phyloP scores from a whole-genome alignment of 331 rosid species.

The Acacia pycnantha region DNA sequence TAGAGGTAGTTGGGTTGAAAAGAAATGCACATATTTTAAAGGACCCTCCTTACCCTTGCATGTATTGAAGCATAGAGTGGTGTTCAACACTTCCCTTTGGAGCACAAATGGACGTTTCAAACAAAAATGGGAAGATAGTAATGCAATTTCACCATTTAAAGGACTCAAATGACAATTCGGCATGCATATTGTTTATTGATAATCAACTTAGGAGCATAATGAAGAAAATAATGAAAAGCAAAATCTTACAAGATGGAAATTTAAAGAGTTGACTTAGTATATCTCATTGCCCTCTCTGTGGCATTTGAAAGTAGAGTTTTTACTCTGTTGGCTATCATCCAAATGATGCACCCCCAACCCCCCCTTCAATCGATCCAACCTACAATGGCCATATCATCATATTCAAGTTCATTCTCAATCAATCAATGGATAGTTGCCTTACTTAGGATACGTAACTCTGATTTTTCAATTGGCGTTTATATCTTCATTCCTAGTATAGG shows the following conservation, averaged over 20 bases:
- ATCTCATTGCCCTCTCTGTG: conserved; percentile 89
- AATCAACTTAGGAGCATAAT: conserved; percentile 4
- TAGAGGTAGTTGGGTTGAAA: not conserved
- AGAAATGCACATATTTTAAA: not conserved
- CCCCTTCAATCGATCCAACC: too few species aligned
- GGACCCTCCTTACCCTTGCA: not conserved
- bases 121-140: conserved; percentile 17
- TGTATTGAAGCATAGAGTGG: not conserved
- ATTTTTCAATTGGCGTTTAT: not conserved
- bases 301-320: conserved; percentile 95
- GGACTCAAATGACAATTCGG: not conserved
- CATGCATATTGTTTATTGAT: not conserved
- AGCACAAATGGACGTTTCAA: not conserved
- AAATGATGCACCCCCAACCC: conserved; percentile 97
- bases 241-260: conserved; percentile 88
- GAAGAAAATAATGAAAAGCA: not conserved
- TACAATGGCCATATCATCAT: conserved; percentile 35
- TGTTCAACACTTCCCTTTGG: not conserved
- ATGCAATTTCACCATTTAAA: conserved; percentile 20
- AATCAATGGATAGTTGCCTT: not conserved
- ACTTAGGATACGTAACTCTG: not conserved
- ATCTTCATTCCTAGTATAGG: not conserved
- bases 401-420: conserved; percentile 26
- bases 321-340: conserved; percentile 72
- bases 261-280: conserved; percentile 88